Conservation (phyloP, 2,329 filamentous ascomycete species). For the Ophiostoma himal-ulmi region DNA sequence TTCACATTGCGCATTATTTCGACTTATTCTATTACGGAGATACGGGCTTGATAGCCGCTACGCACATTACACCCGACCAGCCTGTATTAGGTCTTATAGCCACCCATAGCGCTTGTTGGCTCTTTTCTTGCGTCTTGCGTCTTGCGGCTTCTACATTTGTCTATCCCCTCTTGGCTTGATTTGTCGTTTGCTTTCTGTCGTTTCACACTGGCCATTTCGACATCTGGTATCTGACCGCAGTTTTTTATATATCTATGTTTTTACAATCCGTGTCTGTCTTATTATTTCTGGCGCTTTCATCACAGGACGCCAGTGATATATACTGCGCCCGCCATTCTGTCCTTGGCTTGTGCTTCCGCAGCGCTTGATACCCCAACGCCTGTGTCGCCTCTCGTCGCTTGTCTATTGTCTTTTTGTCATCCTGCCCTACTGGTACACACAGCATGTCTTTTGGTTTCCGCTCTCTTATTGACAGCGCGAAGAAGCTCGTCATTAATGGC, state of each 20-base stretch:
- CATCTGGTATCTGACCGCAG: background rate
- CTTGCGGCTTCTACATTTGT: background rate
- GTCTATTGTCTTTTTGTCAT: background rate
- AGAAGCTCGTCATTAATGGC: conserved; percentile 33
- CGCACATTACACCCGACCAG: background rate
- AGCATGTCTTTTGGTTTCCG: conserved; percentile 43
- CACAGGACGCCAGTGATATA: background rate
- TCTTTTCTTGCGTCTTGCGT: background rate
- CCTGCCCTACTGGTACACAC: background rate
- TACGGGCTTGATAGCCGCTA: background rate
- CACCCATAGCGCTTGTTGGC: background rate
- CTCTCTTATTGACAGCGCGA: conserved; percentile 37
- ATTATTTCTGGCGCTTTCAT: background rate
- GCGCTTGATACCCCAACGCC: background rate
- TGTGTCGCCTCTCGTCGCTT: background rate
- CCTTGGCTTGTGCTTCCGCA: background rate
- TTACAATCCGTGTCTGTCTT: too few relatives aligned
- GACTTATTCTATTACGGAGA: background rate
- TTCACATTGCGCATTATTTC: background rate
- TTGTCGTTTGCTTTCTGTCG: background rate
- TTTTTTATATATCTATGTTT: background rate
- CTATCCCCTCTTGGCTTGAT: background rate
- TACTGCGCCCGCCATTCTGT: background rate
- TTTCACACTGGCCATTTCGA: background rate
- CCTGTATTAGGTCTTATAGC: background rate